phyloP scores from a whole-genome alignment of 257 asterid species.

The Jacaranda copaia region DNA sequence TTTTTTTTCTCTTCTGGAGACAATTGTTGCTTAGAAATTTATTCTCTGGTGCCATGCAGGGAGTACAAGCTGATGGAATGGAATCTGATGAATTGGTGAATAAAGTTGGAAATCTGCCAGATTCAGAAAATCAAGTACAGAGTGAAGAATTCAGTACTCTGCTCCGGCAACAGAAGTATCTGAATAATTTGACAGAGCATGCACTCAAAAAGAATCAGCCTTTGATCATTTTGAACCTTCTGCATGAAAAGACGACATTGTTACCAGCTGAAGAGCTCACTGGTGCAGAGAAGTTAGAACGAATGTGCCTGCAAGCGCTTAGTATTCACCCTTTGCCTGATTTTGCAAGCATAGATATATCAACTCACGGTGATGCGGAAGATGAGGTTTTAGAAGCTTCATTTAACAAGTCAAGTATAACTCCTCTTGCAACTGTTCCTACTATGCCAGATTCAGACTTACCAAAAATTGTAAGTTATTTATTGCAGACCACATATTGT shows the following conservation, averaged over 20 bases:
- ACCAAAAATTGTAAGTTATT: slow-evolving; percentile 69
- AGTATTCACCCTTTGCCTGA: slow-evolving; percentile 58
- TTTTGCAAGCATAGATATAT: slow-evolving; percentile 51
- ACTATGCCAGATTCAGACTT: slow-evolving; percentile 64
- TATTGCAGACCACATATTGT: too few species aligned
- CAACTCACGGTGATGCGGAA: slow-evolving; percentile 39
- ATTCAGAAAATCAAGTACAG: slow-evolving; percentile 46
- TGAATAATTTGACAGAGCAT: slow-evolving; percentile 70
- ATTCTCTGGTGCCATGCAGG: slow-evolving; percentile 51
- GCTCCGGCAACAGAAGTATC: slow-evolving; percentile 65
- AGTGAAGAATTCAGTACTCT: slow-evolving; percentile 54
- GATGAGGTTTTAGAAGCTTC: slow-evolving; percentile 53
- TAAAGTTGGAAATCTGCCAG: slow-evolving; percentile 39
- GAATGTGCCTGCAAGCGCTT: slow-evolving; percentile 72
- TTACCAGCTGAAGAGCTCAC: slow-evolving; percentile 57
- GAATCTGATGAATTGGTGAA: slow-evolving; percentile 46
- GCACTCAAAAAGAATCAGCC: slow-evolving; percentile 87
- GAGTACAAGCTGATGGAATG: slow-evolving; percentile 64
- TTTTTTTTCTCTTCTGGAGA: background rate
- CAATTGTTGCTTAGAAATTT: background rate
- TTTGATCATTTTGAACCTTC: slow-evolving; percentile 63
- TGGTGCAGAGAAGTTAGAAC: slow-evolving; percentile 62
- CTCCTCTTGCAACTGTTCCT: slow-evolving; percentile 46
- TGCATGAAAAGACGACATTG: slow-evolving; percentile 71
- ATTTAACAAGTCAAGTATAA: slow-evolving; percentile 47